A percentile compares a stretch with the other conserved stretches of the same genome.
These are phyloP conservation scores for Euphorbia lathyris DNA, from an alignment of 345 rosid genomes.

Conservation along the genomic window DNA sequence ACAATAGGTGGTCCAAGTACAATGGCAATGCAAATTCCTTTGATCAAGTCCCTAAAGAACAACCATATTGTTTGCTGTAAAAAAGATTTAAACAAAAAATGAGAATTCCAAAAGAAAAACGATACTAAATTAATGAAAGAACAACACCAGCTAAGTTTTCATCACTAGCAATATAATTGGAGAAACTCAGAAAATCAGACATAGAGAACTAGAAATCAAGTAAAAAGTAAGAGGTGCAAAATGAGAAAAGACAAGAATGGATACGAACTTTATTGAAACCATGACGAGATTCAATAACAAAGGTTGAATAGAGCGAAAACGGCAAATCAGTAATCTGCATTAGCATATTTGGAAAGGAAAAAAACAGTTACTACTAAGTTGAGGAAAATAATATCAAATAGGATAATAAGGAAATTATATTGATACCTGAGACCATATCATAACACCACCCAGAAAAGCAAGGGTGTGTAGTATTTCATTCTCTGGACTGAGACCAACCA, in stretches of 20 bases:
- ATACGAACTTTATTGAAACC: slow-evolving; percentile 89
- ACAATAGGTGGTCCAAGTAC: slow-evolving; percentile 89
- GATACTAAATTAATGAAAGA: neutral
- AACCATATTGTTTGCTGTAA: slow-evolving; percentile 96
- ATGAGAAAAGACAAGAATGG: slow-evolving; percentile 17
- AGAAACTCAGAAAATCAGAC: neutral
- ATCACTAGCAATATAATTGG: neutral
- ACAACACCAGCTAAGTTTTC: neutral
- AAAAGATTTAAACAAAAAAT: slow-evolving; percentile 20
- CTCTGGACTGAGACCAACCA: slow-evolving; percentile 64
- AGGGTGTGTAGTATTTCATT: slow-evolving; percentile 90
- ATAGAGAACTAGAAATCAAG: slow-evolving; percentile 16
- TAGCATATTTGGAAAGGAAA: slow-evolving; percentile 19
- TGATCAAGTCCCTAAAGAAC: slow-evolving; percentile 83
- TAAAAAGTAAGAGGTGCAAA: slow-evolving; percentile 8
- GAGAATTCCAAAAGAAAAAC: slow-evolving; percentile 10
- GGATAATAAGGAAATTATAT: neutral
- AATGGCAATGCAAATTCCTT: slow-evolving; percentile 67
- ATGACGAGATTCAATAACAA: slow-evolving; percentile 95
- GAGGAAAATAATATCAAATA: neutral
- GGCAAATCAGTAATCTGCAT: slow-evolving; percentile 95
- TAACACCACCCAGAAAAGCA: slow-evolving; percentile 85
- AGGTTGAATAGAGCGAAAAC: slow-evolving; percentile 92
- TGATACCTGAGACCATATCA: slow-evolving; percentile 92
- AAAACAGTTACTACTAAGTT: neutral